Conservation (phyloP, 768 basidiomycete species). For the Lentinula edodes region DNA sequence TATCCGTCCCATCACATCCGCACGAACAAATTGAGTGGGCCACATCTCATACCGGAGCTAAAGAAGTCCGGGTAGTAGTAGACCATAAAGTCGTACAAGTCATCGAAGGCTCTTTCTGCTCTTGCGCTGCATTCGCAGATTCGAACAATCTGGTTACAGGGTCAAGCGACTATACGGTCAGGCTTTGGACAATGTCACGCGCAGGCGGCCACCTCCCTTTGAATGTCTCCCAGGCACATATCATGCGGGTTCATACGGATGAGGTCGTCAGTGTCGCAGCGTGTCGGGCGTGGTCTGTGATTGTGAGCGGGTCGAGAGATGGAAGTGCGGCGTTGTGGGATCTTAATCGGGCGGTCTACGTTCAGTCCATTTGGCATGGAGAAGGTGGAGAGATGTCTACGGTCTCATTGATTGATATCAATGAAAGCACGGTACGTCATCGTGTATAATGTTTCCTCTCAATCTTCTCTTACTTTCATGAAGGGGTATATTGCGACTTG, state of each 20-base stretch:
- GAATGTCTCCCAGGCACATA: conserved; percentile 49
- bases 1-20: conserved; percentile 52
- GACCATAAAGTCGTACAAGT: conserved; percentile 72
- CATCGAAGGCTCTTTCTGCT: conserved; percentile 67
- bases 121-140: conserved; percentile 77
- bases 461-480: background rate
- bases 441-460: background rate
- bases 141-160: conserved; percentile 71
- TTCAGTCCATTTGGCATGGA: conserved; percentile 74
- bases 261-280: conserved; percentile 64
- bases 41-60: conserved; percentile 33
- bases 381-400: conserved; percentile 27
- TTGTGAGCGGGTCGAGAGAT: conserved; percentile 80
- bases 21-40: conserved; percentile 75
- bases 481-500: conserved; percentile 89
- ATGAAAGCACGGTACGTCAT: conserved; percentile 76
- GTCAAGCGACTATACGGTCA: conserved; percentile 73
- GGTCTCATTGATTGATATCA: conserved; percentile 69
- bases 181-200: conserved; percentile 67
- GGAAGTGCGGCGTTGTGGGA: conserved; percentile 90
- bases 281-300: conserved; percentile 77
- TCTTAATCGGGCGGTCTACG: conserved; percentile 76
- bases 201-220: conserved; percentile 18
- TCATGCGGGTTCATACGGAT: conserved; percentile 76
- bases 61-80: conserved; percentile 55